phyloP scores from a whole-genome alignment of 1,139 yeast species.

The Hanseniaspora uvarum region DNA sequence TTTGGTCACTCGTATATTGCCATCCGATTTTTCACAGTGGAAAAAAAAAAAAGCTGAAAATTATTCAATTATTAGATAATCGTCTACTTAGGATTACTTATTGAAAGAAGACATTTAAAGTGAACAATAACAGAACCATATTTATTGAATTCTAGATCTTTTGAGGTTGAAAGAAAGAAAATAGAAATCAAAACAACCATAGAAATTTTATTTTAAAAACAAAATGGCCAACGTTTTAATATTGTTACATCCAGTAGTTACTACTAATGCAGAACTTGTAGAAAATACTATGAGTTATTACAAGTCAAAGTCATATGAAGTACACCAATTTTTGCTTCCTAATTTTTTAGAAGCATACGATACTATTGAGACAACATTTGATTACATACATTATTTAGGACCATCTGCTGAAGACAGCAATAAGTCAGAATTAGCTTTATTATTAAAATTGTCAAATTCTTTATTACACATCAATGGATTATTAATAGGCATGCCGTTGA shows the following conservation, averaged over 20 bases:
- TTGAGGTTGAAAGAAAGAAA: too few species aligned
- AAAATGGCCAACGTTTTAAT: conserved; percentile 35
- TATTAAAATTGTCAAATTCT: conserved; percentile 33
- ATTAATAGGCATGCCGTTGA: conserved; percentile 25
- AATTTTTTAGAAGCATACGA: conserved; percentile 9
- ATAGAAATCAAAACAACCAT: neutral
- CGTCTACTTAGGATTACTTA: too few species aligned
- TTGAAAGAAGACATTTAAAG: neutral
- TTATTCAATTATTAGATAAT: neutral
- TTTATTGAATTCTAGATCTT: too few species aligned
- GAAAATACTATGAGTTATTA: conserved; percentile 24
- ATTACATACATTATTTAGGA: conserved; percentile 29
- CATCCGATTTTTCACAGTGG: neutral
- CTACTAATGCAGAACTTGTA: conserved; percentile 47
- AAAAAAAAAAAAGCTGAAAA: too few species aligned
- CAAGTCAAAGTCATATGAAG: neutral
- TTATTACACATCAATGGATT: conserved; percentile 33
- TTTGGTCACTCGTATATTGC: neutral
- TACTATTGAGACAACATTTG: neutral
- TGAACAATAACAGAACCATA: neutral
- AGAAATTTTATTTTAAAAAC: too few species aligned
- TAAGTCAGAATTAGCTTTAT: conserved; percentile 23
- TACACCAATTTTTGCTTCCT: conserved; percentile 12
- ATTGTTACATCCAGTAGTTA: conserved; percentile 63
- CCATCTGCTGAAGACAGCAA: conserved; percentile 23